Conservation (phyloP, 805 yeast genomes). For the Candida vaughaniae region DNA sequence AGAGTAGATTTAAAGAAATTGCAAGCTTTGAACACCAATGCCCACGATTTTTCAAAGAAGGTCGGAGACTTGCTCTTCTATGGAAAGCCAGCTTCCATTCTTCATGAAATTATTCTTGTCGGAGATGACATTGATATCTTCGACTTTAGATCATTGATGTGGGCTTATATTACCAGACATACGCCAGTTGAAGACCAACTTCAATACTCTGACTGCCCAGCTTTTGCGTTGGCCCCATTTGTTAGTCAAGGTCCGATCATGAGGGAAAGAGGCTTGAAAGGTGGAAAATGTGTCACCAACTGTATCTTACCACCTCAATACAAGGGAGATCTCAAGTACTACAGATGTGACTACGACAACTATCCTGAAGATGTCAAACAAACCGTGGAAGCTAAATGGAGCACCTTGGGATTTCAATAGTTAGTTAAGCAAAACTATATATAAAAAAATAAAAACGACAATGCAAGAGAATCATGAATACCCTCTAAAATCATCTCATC, state of each 20-base stretch:
- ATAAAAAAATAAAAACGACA: too few species aligned
- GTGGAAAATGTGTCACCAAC: conserved; percentile 24
- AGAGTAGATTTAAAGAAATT: conserved; percentile 19
- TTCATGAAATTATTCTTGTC: conserved; percentile 23
- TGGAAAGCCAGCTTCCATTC: conserved; percentile 15
- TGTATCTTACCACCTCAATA: conserved; percentile 21
- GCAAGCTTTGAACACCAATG: conserved; percentile 16
- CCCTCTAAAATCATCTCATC: too few species aligned
- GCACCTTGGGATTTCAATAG: conserved; percentile 4
- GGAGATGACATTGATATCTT: conserved; percentile 27
- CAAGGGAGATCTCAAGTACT: conserved; percentile 15
- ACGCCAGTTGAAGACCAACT: conserved; percentile 21
- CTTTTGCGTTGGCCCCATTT: conserved; percentile 25
- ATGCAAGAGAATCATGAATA: too few species aligned
- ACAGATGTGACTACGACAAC: conserved; percentile 18
- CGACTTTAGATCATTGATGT: conserved; percentile 20
- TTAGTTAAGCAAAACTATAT: too few species aligned
- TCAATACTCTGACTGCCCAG: conserved; percentile 16
- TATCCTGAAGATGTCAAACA: conserved; percentile 2
- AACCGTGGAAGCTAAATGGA: conserved; percentile 4
- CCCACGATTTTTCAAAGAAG: conserved; percentile 16
- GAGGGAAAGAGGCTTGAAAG: conserved; percentile 14
- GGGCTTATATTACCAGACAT: conserved; percentile 27
- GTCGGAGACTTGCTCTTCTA: conserved; percentile 19
- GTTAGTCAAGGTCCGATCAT: conserved; percentile 10